These are phyloP conservation scores for Globisporangium uncinulatum DNA, from an alignment of 352 stramenopile species.

Conservation along the genomic window DNA sequence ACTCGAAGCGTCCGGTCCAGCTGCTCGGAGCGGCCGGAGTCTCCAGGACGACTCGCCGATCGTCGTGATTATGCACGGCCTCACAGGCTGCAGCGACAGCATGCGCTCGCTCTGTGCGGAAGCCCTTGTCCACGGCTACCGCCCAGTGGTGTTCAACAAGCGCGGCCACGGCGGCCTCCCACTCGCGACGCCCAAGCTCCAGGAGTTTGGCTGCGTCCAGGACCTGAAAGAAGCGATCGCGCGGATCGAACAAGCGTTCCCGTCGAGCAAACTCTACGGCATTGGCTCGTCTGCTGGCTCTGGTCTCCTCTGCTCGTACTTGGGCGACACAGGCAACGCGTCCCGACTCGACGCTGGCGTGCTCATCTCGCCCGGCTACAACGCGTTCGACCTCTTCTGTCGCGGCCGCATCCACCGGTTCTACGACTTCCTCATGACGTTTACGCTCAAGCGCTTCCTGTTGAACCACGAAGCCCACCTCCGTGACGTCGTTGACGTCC, in stretches of 20 bases:
- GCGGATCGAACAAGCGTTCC: slow-evolving; percentile 41
- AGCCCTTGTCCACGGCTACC: slow-evolving; percentile 51
- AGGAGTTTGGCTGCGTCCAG: slow-evolving; percentile 59
- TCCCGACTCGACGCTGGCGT: slow-evolving; percentile 53
- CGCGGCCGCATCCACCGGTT: slow-evolving; percentile 48
- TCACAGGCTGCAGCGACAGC: slow-evolving; percentile 57
- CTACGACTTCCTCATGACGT: slow-evolving; percentile 81
- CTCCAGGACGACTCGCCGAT: slow-evolving; percentile 35
- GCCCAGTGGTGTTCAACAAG: slow-evolving; percentile 84
- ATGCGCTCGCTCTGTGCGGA: slow-evolving; percentile 65
- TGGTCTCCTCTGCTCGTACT: slow-evolving; percentile 60
- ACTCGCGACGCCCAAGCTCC: slow-evolving; percentile 58
- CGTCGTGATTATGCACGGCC: slow-evolving; percentile 58
- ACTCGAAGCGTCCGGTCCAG: slow-evolving; percentile 23
- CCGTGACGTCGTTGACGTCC: slow-evolving; percentile 37
- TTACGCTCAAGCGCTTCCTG: slow-evolving; percentile 65
- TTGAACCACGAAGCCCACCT: slow-evolving; percentile 41
- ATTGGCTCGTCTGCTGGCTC: slow-evolving; percentile 75
- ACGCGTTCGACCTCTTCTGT: slow-evolving; percentile 71
- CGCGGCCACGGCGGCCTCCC: slow-evolving; percentile 61
- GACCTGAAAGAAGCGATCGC: slow-evolving; percentile 53
- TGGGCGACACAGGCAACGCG: slow-evolving; percentile 49
- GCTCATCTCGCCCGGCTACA: slow-evolving; percentile 74
- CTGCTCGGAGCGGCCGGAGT: no score
- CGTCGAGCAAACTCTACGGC: slow-evolving; percentile 45